Evolutionary conservation across 306 rosid genomes (phyloP).

Genomic region (Albizia julibrissin): DNA sequence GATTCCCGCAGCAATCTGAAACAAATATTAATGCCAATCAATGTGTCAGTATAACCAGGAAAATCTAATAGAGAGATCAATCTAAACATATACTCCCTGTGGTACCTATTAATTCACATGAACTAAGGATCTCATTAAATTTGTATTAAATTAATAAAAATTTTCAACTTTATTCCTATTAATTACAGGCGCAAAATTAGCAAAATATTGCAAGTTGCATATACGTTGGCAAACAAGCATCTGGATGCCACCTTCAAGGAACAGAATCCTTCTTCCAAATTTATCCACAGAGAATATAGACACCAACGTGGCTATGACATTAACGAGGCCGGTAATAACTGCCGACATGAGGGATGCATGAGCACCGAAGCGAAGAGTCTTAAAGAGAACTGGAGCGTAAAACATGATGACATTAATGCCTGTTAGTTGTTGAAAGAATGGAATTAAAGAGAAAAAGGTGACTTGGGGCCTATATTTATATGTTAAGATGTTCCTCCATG

Average conservation of each 20-base stretch:
- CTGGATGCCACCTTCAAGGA: slow-evolving; percentile 32
- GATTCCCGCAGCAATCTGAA: slow-evolving; percentile 33
- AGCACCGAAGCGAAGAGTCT: slow-evolving; percentile 29
- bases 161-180: no score
- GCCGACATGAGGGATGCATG: slow-evolving; percentile 30
- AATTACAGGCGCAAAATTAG: no score
- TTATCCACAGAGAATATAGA: slow-evolving; percentile 26
- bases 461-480: slow-evolving; percentile 31
- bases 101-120: not conserved
- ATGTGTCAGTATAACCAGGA: not conserved
- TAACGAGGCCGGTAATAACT: slow-evolving; percentile 30
- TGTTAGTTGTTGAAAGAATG: slow-evolving; percentile 27
- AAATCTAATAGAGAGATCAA: no score
- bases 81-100: no score
- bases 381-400: slow-evolving; percentile 29
- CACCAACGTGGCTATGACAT: slow-evolving; percentile 25
- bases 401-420: slow-evolving; percentile 34
- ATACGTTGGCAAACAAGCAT: slow-evolving; percentile 27
- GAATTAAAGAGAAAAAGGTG: slow-evolving; percentile 21
- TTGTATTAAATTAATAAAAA: no score
- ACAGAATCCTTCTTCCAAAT: slow-evolving; percentile 32
- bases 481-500: slow-evolving; percentile 32
- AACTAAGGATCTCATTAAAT: no score
- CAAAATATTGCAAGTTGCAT: no score
- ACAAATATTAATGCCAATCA: not conserved